Conservation (phyloP, 192 early-diverging fungal genomes). For the Powellomyces hirtus region DNA sequence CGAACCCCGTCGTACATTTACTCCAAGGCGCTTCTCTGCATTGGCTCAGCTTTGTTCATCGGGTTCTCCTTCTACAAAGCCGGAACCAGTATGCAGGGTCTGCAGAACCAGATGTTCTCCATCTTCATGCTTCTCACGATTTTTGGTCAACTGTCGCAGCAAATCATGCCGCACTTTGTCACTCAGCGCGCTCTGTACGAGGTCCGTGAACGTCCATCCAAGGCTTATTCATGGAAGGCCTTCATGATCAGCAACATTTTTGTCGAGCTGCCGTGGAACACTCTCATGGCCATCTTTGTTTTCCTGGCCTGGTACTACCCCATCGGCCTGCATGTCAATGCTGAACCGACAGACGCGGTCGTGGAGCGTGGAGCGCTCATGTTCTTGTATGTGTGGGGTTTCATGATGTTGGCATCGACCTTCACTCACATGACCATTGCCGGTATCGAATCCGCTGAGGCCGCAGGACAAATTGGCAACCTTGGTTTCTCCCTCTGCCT, state of each 20-base stretch:
- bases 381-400: slow-evolving; percentile 4
- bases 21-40: slow-evolving; percentile 40
- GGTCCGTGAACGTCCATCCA: slow-evolving; percentile 7
- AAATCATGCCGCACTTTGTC: slow-evolving; percentile 12
- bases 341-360: no score
- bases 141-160: slow-evolving; percentile 4
- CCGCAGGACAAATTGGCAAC: slow-evolving; percentile 8
- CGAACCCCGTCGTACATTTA: slow-evolving; percentile 72
- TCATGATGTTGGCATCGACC: slow-evolving; percentile 10
- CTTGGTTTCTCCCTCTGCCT: slow-evolving; percentile 11
- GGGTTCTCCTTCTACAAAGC: slow-evolving; percentile 72
- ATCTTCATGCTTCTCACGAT: slow-evolving; percentile 46
- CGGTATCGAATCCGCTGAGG: slow-evolving; percentile 11
- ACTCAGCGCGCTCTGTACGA: slow-evolving; percentile 16
- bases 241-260: slow-evolving; percentile 12
- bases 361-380: slow-evolving; percentile 4
- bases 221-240: slow-evolving; percentile 12
- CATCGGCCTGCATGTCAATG: no score
- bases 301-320: slow-evolving; percentile 14
- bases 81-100: slow-evolving; percentile 49
- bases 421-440: slow-evolving; percentile 10
- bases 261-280: slow-evolving; percentile 15
- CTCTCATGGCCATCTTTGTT: not conserved
- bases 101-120: slow-evolving; percentile 67
- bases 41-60: slow-evolving; percentile 42